A percentile compares a stretch with the other conserved stretches of the same genome.
Evolutionary conservation across 2,329 filamentous ascomycete species (phyloP).

Genomic region (Helminthosporium solani): DNA sequence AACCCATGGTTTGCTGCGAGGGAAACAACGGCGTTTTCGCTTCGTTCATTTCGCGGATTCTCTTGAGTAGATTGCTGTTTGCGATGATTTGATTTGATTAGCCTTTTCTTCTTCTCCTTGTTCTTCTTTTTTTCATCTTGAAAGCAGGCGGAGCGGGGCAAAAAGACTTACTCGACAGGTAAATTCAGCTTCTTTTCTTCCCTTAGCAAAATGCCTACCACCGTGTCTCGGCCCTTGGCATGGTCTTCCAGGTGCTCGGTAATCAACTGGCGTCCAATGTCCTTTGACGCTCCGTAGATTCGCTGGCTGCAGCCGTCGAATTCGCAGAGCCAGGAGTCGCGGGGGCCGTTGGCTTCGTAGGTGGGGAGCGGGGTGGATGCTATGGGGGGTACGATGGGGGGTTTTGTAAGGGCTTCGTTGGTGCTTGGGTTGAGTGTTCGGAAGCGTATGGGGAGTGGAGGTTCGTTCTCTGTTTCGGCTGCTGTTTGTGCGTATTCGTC

Average conservation of each 20-base stretch:
- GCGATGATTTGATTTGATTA: not conserved
- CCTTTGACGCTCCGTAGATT: slow-evolving; percentile 62
- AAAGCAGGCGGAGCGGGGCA: no score
- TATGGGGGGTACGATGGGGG: slow-evolving; percentile 19
- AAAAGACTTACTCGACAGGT: slow-evolving; percentile 41
- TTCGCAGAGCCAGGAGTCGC: slow-evolving; percentile 67
- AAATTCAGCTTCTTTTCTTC: slow-evolving; percentile 46
- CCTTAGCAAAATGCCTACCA: slow-evolving; percentile 56
- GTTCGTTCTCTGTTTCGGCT: slow-evolving; percentile 8
- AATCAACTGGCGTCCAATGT: slow-evolving; percentile 58
- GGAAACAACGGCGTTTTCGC: slow-evolving; percentile 30
- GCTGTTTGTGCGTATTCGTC: slow-evolving; percentile 2
- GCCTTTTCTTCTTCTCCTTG: not conserved
- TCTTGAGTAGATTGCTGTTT: slow-evolving; percentile 47
- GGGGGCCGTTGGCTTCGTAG: slow-evolving; percentile 51
- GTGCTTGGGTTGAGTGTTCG: slow-evolving; percentile 11
- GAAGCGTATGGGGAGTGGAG: slow-evolving; percentile 30
- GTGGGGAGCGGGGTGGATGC: slow-evolving; percentile 37
- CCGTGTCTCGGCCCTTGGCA: slow-evolving; percentile 55
- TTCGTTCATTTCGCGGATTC: slow-evolving; percentile 47
- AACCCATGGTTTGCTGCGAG: not conserved
- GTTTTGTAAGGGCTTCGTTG: slow-evolving; percentile 12
- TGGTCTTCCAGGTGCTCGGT: slow-evolving; percentile 63
- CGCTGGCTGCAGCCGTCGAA: slow-evolving; percentile 64
- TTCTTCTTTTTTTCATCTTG: no score